Evolutionary conservation across 495 filamentous ascomycete species (phyloP).

Genomic region (Aspergillus wentii): DNA sequence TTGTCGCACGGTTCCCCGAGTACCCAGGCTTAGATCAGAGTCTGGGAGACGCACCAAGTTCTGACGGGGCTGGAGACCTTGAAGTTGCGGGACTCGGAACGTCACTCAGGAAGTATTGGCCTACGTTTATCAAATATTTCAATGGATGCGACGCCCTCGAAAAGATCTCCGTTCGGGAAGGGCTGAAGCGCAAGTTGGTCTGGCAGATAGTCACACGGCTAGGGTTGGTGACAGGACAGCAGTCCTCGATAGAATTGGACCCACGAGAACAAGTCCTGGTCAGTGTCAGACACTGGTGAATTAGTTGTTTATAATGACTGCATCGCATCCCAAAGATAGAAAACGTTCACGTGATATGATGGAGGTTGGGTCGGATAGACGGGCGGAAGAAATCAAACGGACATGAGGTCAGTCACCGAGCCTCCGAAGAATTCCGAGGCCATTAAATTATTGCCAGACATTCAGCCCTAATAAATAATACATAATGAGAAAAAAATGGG

Average conservation of each 20-base stretch:
- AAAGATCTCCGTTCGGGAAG: conserved; percentile 75
- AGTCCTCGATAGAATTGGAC: conserved; percentile 26
- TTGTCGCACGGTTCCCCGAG: conserved; percentile 53
- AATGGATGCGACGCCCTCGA: conserved; percentile 85
- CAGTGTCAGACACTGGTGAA: conserved; percentile 41
- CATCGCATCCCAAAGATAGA: conserved; percentile 1
- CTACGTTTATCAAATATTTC: conserved; percentile 67
- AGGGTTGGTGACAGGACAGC: conserved; percentile 28
- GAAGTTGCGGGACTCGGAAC: conserved; percentile 45
- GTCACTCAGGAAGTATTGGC: conserved; percentile 50
- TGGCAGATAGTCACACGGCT: conserved; percentile 55
- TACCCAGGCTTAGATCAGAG: conserved; percentile 13
- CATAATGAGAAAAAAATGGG: no score
- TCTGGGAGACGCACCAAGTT: conserved; percentile 9
- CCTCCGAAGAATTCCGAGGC: not conserved
- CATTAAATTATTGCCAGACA: no score
- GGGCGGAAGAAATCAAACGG: no score
- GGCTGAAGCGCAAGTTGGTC: conserved; percentile 77
- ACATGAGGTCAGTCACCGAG: not conserved
- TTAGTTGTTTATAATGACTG: conserved; percentile 1
- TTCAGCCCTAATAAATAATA: no score
- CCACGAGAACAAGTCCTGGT: conserved; percentile 37
- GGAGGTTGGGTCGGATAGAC: no score
- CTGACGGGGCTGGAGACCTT: conserved; percentile 28
- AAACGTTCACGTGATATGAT: no score